Conservation (phyloP, 2,329 filamentous ascomycete genomes). For the Fusarium redolens region DNA sequence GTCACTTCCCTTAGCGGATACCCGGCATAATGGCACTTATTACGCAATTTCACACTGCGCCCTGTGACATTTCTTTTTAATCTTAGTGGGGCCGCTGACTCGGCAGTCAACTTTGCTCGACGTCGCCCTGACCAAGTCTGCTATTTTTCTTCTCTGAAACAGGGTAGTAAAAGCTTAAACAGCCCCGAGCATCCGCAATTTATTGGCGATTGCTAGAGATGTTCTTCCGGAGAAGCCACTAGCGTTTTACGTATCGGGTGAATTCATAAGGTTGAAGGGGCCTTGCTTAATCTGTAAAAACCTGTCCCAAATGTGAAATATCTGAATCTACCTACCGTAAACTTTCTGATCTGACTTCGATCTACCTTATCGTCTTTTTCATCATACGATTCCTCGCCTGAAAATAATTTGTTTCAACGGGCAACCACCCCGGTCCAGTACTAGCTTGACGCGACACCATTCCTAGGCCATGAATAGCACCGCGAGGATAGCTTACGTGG, state of each 20-base stretch:
- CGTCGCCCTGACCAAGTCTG: not conserved
- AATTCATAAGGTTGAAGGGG: not conserved
- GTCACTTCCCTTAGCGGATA: not conserved
- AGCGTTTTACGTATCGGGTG: not conserved
- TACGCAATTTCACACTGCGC: not conserved
- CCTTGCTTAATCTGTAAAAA: not conserved
- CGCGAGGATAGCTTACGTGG: not conserved
- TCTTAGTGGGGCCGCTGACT: not conserved
- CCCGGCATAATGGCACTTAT: not conserved
- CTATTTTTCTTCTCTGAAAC: slow-evolving; percentile 6
- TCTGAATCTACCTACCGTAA: not conserved
- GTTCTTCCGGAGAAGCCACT: not conserved
- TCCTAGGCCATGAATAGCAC: not conserved
- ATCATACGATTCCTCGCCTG: not conserved
- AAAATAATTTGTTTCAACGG: not conserved
- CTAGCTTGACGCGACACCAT: not conserved
- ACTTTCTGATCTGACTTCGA: not conserved
- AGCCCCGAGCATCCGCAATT: not conserved
- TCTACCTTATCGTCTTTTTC: not conserved
- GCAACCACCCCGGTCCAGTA: not conserved
- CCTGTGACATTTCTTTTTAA: not conserved
- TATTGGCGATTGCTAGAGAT: too few relatives aligned
- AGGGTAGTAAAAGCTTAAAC: not conserved
- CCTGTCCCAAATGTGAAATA: not conserved
- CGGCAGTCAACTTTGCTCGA: slow-evolving; percentile 8